phyloP scores from a whole-genome alignment of 2,329 filamentous ascomycete genomes.

The Aspergillus tubingensis region DNA sequence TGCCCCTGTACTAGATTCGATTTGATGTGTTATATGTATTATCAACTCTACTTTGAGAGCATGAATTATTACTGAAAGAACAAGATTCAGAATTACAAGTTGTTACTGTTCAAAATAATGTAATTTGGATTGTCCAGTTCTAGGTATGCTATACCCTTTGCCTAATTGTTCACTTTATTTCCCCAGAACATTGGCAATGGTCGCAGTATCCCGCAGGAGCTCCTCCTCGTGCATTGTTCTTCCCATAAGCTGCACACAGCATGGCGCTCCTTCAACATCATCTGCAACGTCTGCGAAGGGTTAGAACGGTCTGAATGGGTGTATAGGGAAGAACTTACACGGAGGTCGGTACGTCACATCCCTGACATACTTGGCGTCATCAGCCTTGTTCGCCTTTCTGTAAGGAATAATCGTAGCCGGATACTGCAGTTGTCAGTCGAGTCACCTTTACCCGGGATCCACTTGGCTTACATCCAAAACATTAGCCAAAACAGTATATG shows the following conservation, averaged over 20 bases:
- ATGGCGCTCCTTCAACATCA: conserved; percentile 24
- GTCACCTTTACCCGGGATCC: background rate
- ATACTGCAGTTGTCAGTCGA: background rate
- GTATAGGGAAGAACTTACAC: conserved; percentile 17
- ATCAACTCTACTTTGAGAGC: background rate
- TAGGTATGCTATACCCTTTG: no score
- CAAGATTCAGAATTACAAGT: no score
- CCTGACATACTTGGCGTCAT: conserved; percentile 22
- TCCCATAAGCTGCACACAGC: conserved; percentile 21
- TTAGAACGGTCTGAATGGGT: background rate
- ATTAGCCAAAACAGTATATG: background rate
- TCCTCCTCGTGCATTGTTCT: background rate
- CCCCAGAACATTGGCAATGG: background rate
- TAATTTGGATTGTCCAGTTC: no score
- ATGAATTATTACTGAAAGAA: no score
- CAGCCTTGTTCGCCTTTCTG: conserved; percentile 16
- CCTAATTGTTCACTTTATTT: background rate
- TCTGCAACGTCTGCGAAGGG: conserved; percentile 19
- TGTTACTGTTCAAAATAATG: no score
- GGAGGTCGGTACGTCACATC: conserved; percentile 22
- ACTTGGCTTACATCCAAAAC: background rate
- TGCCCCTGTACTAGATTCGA: conserved; percentile 16
- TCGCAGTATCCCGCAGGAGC: background rate
- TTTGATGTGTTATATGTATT: no score
- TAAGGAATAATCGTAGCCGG: conserved; percentile 21